Base-by-base conservation (phyloP, 2,329 filamentous ascomycete species). In the Camillea tinctor region DNA sequence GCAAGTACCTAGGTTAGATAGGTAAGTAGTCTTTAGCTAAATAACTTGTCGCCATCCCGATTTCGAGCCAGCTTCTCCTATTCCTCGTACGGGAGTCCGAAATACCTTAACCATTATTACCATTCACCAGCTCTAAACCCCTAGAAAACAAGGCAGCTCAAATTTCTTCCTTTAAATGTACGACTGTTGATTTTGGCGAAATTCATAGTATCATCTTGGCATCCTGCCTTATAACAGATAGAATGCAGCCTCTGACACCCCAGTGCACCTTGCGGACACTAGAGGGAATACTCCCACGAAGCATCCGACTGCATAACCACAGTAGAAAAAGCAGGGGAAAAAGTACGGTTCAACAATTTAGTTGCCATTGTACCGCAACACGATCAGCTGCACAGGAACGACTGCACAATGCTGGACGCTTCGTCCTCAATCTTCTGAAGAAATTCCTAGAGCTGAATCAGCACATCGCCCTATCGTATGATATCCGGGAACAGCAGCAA, bases 401-500 rank as follows among this genome's bases (percentile, higher is more conserved):
- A 67, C 50, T 71, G 54, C 57, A 71, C 50, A 55, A 73, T 66
- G 20, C 69, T 69, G 50, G 64, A 57, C 50, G 65, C 60, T 64
- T 72, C 66, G 19, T 67, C 56, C 54, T 71, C 60, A 23, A 72
- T 69, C 50, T 70, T 64, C 61, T 70, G 54, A 4, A 71, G 64
- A 65, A 70, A 69, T 53, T 72, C 56, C 71, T 74, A 54, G 60
- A 69, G 26, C 20, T 69, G 17, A 69, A 68, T 73, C 64, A 73
- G 67, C 66, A 71, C 56, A 62, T 68, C 22, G 61, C 64, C 8
- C 62, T 63, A 17, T 57, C 63, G 17, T 69, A 68, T 53, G 67
- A 71, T 50, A 24, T 70, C 9, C 66, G 65, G 40, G 65, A 67
- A 24, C 54, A 26, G 62, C 59, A 23, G 60, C 23, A 26, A 52